Conservation (phyloP, 441 rosid species). For the Dalechampia spathulata region DNA sequence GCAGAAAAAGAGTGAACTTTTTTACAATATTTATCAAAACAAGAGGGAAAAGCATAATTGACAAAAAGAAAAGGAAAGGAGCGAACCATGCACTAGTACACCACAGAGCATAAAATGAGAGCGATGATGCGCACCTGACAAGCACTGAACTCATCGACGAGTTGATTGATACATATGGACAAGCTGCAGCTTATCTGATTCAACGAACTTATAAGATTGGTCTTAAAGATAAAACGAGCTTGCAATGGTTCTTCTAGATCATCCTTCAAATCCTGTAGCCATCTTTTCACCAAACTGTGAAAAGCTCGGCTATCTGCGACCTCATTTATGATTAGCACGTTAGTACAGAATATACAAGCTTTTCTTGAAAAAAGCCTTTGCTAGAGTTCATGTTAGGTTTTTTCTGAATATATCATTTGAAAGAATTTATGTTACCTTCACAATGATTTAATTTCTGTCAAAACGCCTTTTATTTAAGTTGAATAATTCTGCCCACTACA, state of each 20-base stretch:
- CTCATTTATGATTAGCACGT: conserved; percentile 11
- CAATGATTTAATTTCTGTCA: neutral
- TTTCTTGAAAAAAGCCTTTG: neutral
- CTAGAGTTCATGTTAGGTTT: neutral
- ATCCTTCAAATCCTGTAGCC: conserved; percentile 73
- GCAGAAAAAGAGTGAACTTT: conserved; percentile 12
- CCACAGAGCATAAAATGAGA: neutral
- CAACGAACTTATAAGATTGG: conserved; percentile 46
- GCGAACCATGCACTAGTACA: neutral
- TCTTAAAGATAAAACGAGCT: conserved; percentile 57
- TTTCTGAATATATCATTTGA: neutral
- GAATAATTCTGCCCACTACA: neutral
- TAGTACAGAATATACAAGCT: neutral
- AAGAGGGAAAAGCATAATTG: neutral
- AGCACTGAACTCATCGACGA: conserved; percentile 50
- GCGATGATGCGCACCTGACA: conserved; percentile 41
- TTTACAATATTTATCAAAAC: neutral
- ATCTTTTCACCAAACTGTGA: conserved; percentile 61
- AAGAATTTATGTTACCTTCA: neutral
- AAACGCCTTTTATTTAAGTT: neutral
- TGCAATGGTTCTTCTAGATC: conserved; percentile 61
- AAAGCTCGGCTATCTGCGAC: conserved; percentile 48
- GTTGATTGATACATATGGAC: conserved; percentile 38
- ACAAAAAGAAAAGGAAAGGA: neutral
- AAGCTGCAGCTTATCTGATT: conserved; percentile 65